Conservation (phyloP, 208 protist genomes). For the Acanthamoeba castellanii region DNA sequence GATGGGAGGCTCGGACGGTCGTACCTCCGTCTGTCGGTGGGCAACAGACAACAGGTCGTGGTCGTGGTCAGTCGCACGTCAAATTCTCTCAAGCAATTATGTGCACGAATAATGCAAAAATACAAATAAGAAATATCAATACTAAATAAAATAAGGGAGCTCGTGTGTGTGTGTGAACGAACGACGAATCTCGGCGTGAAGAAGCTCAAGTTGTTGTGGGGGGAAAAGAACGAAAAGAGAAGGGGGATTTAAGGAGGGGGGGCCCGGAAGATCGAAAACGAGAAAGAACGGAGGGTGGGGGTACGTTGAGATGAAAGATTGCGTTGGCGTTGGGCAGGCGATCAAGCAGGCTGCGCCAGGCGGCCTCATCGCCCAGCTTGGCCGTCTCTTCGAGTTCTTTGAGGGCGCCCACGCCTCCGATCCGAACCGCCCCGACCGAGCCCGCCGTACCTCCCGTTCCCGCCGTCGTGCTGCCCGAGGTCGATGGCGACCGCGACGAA, state of each 20-base stretch:
- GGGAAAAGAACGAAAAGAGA: background rate
- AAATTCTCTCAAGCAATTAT: too few relatives aligned
- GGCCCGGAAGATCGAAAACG: background rate
- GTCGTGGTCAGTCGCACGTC: too few relatives aligned
- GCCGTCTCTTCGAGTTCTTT: conserved; percentile 27
- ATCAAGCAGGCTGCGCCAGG: conserved; percentile 8
- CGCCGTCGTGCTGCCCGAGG: background rate
- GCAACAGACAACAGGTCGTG: too few relatives aligned
- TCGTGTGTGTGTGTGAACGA: too few relatives aligned
- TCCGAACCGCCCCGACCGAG: background rate
- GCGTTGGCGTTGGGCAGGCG: conserved; percentile 22
- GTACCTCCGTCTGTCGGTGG: too few relatives aligned
- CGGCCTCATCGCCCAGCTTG: background rate
- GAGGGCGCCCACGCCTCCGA: background rate
- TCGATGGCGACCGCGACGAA: background rate
- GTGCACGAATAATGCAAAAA: too few relatives aligned
- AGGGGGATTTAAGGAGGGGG: background rate
- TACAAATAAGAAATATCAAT: too few relatives aligned
- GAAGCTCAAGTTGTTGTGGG: background rate
- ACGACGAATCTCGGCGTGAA: too few relatives aligned
- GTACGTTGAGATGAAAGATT: conserved; percentile 20
- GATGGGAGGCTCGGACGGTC: too few relatives aligned
- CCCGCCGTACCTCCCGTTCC: background rate
- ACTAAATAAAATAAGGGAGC: too few relatives aligned
- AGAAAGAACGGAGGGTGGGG: background rate